These are phyloP conservation scores for Cryptococcus jaspeensis DNA, from an alignment of 1,284 basidiomycete species.

Conservation along the genomic window DNA sequence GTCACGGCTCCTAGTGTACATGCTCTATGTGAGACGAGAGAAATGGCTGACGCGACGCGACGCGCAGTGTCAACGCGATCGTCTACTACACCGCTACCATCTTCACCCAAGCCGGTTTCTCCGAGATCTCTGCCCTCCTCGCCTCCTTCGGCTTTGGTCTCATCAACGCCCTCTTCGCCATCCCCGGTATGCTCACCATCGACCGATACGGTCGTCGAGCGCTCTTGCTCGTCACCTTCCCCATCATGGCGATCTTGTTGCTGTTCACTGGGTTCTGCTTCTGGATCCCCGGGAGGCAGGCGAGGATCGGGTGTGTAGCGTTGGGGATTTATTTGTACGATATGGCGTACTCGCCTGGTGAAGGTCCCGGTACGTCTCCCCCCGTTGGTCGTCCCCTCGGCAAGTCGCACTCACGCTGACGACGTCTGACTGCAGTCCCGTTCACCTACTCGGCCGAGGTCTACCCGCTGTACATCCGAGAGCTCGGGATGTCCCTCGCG, in stretches of 20 bases:
- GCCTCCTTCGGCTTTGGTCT: conserved; percentile 64
- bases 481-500: conserved; percentile 52
- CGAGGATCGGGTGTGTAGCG: conserved; percentile 14
- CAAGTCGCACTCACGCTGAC: too few relatives aligned
- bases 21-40: too few relatives aligned
- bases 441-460: conserved; percentile 53
- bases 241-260: conserved; percentile 42
- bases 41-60: conserved; percentile 35
- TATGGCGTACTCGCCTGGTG: conserved; percentile 53
- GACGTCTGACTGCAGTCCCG: too few relatives aligned
- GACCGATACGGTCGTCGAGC: conserved; percentile 70
- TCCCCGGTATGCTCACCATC: conserved; percentile 60
- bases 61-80: conserved; percentile 56
- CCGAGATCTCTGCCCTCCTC: conserved; percentile 50
- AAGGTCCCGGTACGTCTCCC: conserved; percentile 58
- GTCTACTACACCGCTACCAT: conserved; percentile 64
- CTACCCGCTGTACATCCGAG: conserved; percentile 54
- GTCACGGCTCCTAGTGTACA: not conserved
- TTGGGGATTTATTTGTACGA: conserved; percentile 49
- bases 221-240: conserved; percentile 59
- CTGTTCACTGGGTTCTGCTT: conserved; percentile 47
- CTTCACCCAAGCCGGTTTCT: conserved; percentile 59
- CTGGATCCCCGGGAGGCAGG: conserved; percentile 15
- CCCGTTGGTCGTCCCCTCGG: too few relatives aligned
- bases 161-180: conserved; percentile 35